Conservation (phyloP, 2,329 filamentous ascomycete species). For the Fusarium sp. region DNA sequence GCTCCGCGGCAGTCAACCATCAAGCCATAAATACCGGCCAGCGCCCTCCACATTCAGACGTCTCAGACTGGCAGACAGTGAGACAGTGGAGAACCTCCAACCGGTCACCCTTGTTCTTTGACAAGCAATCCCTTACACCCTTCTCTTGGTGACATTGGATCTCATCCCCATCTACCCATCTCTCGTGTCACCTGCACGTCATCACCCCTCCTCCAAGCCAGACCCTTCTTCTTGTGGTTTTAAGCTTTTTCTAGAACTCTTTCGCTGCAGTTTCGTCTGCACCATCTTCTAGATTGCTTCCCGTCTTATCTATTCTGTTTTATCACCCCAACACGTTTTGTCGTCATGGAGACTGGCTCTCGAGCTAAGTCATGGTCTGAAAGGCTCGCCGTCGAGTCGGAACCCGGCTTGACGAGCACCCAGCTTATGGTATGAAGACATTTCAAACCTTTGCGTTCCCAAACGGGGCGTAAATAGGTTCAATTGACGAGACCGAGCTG, state of each 20-base stretch:
- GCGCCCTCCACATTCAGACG: conserved; percentile 27
- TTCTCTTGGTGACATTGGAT: conserved; percentile 20
- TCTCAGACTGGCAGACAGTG: background rate
- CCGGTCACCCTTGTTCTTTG: conserved; percentile 9
- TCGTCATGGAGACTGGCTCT: conserved; percentile 47
- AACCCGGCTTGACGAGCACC: conserved; percentile 79
- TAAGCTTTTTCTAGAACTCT: conserved; percentile 14
- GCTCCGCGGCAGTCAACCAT: conserved; percentile 5
- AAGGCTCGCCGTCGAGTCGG: conserved; percentile 78
- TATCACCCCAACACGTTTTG: background rate
- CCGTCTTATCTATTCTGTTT: background rate
- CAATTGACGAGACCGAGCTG: conserved; percentile 7
- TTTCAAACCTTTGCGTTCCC: background rate
- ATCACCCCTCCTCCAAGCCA: conserved; percentile 23
- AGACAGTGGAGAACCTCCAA: conserved; percentile 33
- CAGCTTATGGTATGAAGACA: conserved; percentile 76
- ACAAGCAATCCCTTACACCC: conserved; percentile 16
- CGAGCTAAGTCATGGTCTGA: conserved; percentile 58
- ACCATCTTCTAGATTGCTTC: background rate
- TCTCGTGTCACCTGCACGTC: conserved; percentile 35
- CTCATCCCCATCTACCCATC: conserved; percentile 18
- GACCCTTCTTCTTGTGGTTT: conserved; percentile 6
- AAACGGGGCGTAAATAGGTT: background rate
- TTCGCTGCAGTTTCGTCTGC: background rate
- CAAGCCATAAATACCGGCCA: conserved; percentile 36